Conservation (phyloP, 2,329 filamentous ascomycete species). For the Amauroascus verrucosus region DNA sequence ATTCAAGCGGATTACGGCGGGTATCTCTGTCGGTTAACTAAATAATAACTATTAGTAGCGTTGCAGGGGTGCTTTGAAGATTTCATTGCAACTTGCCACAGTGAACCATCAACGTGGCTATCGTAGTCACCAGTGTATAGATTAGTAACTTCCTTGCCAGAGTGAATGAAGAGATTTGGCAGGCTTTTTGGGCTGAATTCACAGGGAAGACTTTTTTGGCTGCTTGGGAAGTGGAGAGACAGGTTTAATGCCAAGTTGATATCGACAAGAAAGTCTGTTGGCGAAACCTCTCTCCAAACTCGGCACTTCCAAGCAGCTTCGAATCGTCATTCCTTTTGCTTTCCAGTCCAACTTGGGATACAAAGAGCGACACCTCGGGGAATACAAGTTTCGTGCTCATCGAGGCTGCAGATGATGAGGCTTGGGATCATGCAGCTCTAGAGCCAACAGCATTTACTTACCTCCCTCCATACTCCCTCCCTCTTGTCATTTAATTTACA, state of each 20-base stretch:
- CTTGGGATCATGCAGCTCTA: constrained; percentile 6
- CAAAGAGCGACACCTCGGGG: neutral
- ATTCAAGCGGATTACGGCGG: neutral
- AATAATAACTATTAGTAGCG: too few relatives aligned
- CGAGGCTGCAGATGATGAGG: constrained; percentile 1
- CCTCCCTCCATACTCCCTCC: neutral
- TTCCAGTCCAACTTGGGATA: too few relatives aligned
- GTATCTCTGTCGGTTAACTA: too few relatives aligned
- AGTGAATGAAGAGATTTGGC: neutral
- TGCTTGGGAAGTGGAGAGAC: too few relatives aligned
- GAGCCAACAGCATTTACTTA: constrained; percentile 4
- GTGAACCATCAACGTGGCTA: neutral
- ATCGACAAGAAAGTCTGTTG: neutral
- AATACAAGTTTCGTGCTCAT: neutral
- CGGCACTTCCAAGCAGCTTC: neutral
- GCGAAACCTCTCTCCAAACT: constrained; percentile 3
- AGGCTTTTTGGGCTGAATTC: neutral
- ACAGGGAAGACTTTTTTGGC: too few relatives aligned
- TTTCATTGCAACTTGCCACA: neutral
- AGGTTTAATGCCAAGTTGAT: neutral
- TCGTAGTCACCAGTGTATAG: neutral
- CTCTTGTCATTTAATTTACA: neutral
- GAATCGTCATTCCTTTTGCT: neutral
- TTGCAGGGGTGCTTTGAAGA: too few relatives aligned
- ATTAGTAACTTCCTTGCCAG: neutral